Conservation (phyloP, 768 basidiomycete species). For the Pleurotus pulmonarius region DNA sequence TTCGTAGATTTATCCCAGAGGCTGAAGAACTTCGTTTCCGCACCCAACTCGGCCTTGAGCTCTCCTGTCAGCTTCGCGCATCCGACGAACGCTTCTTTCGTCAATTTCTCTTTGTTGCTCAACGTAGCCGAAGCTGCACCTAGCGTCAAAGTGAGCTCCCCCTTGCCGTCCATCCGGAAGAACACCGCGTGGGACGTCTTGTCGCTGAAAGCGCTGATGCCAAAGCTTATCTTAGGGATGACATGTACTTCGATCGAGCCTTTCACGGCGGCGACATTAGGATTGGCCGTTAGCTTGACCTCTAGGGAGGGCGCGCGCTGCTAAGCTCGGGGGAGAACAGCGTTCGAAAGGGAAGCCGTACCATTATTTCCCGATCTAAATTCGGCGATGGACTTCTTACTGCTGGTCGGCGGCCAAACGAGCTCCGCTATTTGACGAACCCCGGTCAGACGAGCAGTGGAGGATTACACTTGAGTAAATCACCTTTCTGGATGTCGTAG, state of each 20-base stretch:
- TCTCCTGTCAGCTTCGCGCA: conserved; percentile 5
- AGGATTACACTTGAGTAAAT: not conserved
- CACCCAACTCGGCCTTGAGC: conserved; percentile 3
- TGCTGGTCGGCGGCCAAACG: conserved; percentile 4
- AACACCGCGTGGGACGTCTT: not conserved
- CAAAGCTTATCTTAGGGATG: conserved; percentile 6
- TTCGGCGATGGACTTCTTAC: conserved; percentile 2
- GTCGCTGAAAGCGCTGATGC: not conserved
- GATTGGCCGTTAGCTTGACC: conserved; percentile 5
- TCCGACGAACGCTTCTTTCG: conserved; percentile 6
- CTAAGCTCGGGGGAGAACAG: not conserved
- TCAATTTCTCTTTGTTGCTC: conserved; percentile 2
- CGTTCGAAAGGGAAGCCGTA: not conserved
- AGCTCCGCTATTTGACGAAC: not conserved
- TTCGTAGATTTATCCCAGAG: conserved; percentile 8
- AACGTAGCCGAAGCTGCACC: not conserved
- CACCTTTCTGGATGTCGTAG: conserved; percentile 5
- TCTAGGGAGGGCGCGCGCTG: not conserved
- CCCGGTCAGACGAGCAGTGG: no score
- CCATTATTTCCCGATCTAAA: conserved; percentile 4
- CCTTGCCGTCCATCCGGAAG: conserved; percentile 5
- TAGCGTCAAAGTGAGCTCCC: conserved; percentile 3
- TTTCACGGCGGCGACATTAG: conserved; percentile 1
- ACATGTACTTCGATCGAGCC: conserved; percentile 4
- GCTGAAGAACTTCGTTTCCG: not conserved